Conservation (phyloP, 2,329 filamentous ascomycete species). For the Pseudocercospora pini-densiflorae region DNA sequence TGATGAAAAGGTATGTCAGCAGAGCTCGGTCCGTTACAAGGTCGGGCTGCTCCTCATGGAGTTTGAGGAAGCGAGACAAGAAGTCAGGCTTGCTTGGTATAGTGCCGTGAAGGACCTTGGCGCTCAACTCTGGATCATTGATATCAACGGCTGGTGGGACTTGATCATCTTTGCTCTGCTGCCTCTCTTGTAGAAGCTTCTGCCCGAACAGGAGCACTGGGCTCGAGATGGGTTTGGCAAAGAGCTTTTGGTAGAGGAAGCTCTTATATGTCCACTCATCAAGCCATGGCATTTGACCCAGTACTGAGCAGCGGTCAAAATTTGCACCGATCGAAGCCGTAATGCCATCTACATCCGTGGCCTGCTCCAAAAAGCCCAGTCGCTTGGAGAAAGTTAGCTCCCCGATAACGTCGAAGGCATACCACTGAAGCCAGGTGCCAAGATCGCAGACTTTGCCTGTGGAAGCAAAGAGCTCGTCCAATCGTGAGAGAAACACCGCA, state of each 20-base stretch:
- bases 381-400: constrained; percentile 32
- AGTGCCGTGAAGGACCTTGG: constrained; percentile 31
- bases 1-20: constrained; percentile 34
- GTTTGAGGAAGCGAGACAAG: constrained; percentile 34
- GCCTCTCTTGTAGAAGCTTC: constrained; percentile 29
- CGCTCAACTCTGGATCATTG: constrained; percentile 24
- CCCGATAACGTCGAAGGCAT: constrained; percentile 44
- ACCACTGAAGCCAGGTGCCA: constrained; percentile 74
- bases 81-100: constrained; percentile 36
- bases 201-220: constrained; percentile 35
- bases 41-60: constrained; percentile 34
- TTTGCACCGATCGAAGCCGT: constrained; percentile 26
- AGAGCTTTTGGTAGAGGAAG: constrained; percentile 27
- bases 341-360: constrained; percentile 25
- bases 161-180: constrained; percentile 22
- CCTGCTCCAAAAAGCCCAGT: constrained; percentile 32
- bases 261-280: constrained; percentile 35
- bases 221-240: constrained; percentile 28
- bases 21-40: constrained; percentile 31
- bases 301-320: constrained; percentile 33
- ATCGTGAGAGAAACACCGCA: constrained; percentile 58
- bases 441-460: constrained; percentile 61
- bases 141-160: constrained; percentile 8
- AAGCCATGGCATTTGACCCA: constrained; percentile 39
- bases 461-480: constrained; percentile 42